Evolutionary conservation across 1,284 basidiomycete species (phyloP).

Genomic region (Fomes fomentarius): DNA sequence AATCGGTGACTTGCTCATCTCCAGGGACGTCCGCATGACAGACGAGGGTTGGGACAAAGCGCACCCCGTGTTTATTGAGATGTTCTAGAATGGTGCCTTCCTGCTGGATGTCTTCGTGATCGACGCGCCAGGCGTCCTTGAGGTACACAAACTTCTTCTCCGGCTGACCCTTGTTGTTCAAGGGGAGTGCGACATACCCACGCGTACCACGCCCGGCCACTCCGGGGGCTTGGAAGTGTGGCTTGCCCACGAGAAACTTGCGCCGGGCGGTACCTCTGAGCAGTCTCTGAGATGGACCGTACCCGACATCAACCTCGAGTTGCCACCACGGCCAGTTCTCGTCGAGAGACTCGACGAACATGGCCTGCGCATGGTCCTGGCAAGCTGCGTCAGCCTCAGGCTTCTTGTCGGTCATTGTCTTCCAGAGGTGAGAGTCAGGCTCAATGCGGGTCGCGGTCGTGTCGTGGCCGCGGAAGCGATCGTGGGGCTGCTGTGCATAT

Average conservation of each 20-base stretch:
- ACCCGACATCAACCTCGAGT: too few relatives aligned
- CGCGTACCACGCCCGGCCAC: conserved; percentile 3
- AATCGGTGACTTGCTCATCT: background rate
- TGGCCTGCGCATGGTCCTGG: background rate
- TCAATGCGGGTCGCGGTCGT: too few relatives aligned
- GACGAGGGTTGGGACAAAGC: conserved; percentile 17
- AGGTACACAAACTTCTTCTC: conserved; percentile 2
- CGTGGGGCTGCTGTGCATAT: too few relatives aligned
- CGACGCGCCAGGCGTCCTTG: conserved; percentile 13
- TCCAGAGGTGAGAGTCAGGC: background rate
- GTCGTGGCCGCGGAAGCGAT: too few relatives aligned
- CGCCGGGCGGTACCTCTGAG: background rate
- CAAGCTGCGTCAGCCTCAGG: background rate
- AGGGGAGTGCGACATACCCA: conserved; percentile 5
- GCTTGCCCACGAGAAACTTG: conserved; percentile 11
- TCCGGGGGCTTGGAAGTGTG: background rate
- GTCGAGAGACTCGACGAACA: conserved; percentile 2
- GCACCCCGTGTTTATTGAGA: conserved; percentile 14
- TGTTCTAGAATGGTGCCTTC: conserved; percentile 6
- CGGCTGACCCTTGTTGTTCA: background rate
- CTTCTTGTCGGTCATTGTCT: background rate
- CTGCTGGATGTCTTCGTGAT: background rate
- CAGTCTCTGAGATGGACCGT: too few relatives aligned
- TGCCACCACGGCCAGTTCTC: background rate
- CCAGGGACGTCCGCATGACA: conserved; percentile 18